A percentile compares a stretch with the other conserved stretches of the same genome.
phyloP scores from a whole-genome alignment of 2,329 filamentous ascomycete species.

The Penicillium hesseltinei region DNA sequence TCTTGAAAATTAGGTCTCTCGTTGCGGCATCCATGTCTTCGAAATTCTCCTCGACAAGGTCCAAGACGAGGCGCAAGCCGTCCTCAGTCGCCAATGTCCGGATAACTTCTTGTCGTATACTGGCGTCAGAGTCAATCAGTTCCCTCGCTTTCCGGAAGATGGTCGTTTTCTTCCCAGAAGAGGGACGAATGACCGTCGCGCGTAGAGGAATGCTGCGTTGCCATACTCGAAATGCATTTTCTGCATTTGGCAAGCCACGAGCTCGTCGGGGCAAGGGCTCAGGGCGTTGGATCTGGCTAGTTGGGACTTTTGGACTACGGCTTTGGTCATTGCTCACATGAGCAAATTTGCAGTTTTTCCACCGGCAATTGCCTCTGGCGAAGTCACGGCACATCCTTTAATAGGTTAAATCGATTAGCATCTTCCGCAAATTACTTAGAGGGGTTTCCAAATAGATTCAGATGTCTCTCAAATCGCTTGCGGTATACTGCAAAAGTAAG shows the following conservation, averaged over 20 bases:
- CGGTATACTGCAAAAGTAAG: background rate
- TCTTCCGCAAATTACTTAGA: background rate
- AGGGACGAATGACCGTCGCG: background rate
- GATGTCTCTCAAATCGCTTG: background rate
- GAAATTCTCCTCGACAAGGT: conserved; percentile 26
- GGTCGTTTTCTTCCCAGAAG: conserved; percentile 1
- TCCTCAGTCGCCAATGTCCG: conserved; percentile 28
- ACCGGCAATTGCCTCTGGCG: conserved; percentile 6
- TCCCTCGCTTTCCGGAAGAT: conserved; percentile 28
- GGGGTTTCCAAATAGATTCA: background rate
- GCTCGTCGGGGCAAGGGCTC: background rate
- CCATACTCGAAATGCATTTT: conserved; percentile 7
- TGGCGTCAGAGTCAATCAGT: conserved; percentile 25
- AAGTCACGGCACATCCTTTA: conserved; percentile 9
- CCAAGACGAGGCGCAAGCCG: conserved; percentile 30
- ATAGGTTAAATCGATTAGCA: background rate
- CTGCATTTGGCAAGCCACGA: background rate
- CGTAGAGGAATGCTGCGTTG: background rate
- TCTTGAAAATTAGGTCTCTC: conserved; percentile 18
- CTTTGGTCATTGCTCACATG: conserved; percentile 10
- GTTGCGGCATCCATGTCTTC: conserved; percentile 14
- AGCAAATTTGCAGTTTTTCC: conserved; percentile 12
- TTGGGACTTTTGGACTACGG: background rate
- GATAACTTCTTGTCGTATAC: conserved; percentile 30
- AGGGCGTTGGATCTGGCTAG: background rate